phyloP scores from a whole-genome alignment of 2,329 filamentous ascomycete species.

The Claviceps paspali region DNA sequence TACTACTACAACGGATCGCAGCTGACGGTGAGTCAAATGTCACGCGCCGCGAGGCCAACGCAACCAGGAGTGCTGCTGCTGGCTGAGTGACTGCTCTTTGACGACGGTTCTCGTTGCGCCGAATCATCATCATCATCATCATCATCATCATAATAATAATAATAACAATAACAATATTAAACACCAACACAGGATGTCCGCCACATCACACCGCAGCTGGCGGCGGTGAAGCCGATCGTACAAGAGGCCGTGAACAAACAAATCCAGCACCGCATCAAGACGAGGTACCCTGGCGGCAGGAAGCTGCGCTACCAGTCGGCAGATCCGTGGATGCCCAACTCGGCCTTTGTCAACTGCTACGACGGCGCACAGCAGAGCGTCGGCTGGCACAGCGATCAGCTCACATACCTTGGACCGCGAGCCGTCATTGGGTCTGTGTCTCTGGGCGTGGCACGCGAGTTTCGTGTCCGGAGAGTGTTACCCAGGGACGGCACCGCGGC shows the following conservation, averaged over 20 bases:
- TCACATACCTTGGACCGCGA: slow-evolving; percentile 83
- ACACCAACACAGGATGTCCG: slow-evolving; percentile 65
- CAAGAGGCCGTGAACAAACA: slow-evolving; percentile 63
- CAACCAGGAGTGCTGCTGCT: too few relatives aligned
- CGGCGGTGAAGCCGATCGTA: slow-evolving; percentile 52
- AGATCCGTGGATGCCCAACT: slow-evolving; percentile 65
- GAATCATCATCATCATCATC: too few relatives aligned
- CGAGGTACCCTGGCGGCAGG: slow-evolving; percentile 49
- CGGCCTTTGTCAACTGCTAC: slow-evolving; percentile 92
- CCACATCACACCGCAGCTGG: slow-evolving; percentile 58
- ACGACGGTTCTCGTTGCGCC: too few relatives aligned
- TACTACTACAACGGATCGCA: slow-evolving; percentile 75
- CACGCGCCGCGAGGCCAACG: neutral
- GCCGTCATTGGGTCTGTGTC: slow-evolving; percentile 82
- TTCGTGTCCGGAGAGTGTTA: slow-evolving; percentile 66
- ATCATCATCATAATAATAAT: too few relatives aligned
- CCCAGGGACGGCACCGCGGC: slow-evolving; percentile 37
- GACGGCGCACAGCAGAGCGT: slow-evolving; percentile 66
- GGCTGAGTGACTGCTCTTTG: too few relatives aligned
- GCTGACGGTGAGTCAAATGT: slow-evolving; percentile 40
- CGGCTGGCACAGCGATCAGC: slow-evolving; percentile 82
- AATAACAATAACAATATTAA: too few relatives aligned
- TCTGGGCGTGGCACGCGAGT: slow-evolving; percentile 83
- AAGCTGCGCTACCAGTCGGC: slow-evolving; percentile 70
- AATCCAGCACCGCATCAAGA: slow-evolving; percentile 54